Base-by-base conservation (phyloP, 2,329 filamentous ascomycete genomes). In the Chrysosporium keratinophilum region DNA sequence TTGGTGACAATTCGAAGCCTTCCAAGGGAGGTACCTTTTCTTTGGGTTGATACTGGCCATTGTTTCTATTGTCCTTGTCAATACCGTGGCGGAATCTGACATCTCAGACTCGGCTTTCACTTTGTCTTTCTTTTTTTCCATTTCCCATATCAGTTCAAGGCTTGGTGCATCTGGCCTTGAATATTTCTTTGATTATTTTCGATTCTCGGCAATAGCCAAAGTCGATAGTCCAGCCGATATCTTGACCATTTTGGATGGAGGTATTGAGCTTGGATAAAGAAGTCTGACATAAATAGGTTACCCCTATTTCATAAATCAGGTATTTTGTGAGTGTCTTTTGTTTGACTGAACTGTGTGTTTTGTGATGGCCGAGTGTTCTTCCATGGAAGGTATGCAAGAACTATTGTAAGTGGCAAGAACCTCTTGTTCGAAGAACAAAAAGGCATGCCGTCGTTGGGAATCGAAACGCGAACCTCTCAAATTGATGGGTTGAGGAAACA, bases 51-150 rank as follows among this genome's bases (percentile, higher is more conserved):
- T 37, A 37, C 11, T n/a, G 11, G n/a, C n/a, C 11, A 37, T 37
- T 37, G 4, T n/a, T 4, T 37, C n/a, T n/a, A 12, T 12, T n/a
- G 35, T 12, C 11, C 3, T 37, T n/a, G 11, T 37, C 3, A 10
- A 37, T 37, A n/a, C 3, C 35, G 10, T 37, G n/a, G 35, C 10
- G 11, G 35, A 37, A 37, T 37, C 35, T 37, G 10, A n/a, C 11
- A 37, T 37, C 4, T 37, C 11, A 37, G 35, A 37, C 11, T 37
- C n/a, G 10, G 35, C 5, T 34, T 17, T 31, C 53, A 28, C 45
- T 20, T 34, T 17, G 39, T 45, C 44, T 56, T 56, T 41, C 49
- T 35, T 49, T 57, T 44, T 44, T 31, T n/a, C 20, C n/a, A 42
- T 15, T 31, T 17, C 23, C 39, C 0, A 49, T 50, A 43, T 51